A percentile compares a stretch with the other conserved stretches of the same genome.
Conservation (phyloP, 352 stramenopile species). For the Chrysophaeum taylorii region DNA sequence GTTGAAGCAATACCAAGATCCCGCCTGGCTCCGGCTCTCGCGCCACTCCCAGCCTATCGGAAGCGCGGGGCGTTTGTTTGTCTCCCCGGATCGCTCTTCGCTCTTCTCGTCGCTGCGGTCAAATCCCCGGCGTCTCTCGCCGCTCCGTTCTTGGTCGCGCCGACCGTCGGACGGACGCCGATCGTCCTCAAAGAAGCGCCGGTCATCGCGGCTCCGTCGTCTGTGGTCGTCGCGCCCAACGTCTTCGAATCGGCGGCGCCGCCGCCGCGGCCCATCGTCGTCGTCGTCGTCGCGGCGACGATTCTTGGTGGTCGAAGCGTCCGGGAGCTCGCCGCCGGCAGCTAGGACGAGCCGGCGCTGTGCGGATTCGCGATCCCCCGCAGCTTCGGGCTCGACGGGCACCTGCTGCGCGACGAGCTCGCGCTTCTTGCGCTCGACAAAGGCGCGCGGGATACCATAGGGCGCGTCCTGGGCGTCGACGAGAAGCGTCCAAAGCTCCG, state of each 20-base stretch:
- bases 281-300: too few species aligned
- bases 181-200: too few species aligned
- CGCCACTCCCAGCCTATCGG: neutral
- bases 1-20: neutral
- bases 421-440: neutral
- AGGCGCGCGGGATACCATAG: slow-evolving; percentile 52
- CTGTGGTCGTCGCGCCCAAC: too few species aligned
- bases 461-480: slow-evolving; percentile 69
- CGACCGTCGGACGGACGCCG: too few species aligned
- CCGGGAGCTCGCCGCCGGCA: neutral
- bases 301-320: too few species aligned
- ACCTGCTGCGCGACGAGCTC: neutral
- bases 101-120: too few species aligned
- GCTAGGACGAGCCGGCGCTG: neutral
- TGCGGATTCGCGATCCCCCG: neutral
- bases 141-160: too few species aligned
- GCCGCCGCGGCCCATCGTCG: too few species aligned
- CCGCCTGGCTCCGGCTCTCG: neutral
- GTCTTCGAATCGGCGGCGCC: too few species aligned
- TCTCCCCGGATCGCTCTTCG: too few species aligned
- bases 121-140: too few species aligned
- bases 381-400: neutral
- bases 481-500: slow-evolving; percentile 75
- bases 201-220: too few species aligned
- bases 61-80: neutral